These are phyloP conservation scores for Rhodomyrtus tomentosa DNA, from an alignment of 345 rosid genomes.

Conservation along the genomic window DNA sequence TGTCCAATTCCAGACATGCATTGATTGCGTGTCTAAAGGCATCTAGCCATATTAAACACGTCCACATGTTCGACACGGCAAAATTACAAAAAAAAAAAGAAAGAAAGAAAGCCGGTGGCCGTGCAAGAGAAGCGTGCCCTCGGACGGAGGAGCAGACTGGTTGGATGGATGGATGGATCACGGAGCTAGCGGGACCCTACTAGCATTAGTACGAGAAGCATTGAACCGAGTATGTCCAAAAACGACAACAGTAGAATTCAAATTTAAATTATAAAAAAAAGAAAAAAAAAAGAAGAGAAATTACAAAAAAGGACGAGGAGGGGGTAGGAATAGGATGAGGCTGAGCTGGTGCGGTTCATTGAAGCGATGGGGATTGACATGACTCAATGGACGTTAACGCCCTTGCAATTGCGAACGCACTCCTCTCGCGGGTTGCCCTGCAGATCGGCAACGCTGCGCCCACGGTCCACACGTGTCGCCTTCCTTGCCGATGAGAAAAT, in stretches of 20 bases:
- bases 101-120: too few species aligned
- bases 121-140: too few species aligned
- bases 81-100: too few species aligned
- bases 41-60: too few species aligned
- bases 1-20: too few species aligned
- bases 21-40: too few species aligned
- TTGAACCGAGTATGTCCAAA: neutral
- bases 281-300: neutral
- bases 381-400: neutral
- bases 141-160: neutral
- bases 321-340: too few species aligned
- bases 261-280: too few species aligned
- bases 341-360: neutral
- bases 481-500: too few species aligned
- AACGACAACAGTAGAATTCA: neutral
- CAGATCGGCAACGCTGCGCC: neutral
- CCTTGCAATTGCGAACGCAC: too few species aligned
- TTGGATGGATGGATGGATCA: neutral
- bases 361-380: neutral
- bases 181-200: neutral
- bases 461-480: neutral
- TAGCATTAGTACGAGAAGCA: neutral
- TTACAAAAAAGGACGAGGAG: neutral
- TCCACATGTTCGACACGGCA: too few species aligned
- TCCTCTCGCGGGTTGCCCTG: neutral